Conservation (phyloP, 2,329 filamentous ascomycete species). For the Ophiostoma piceae region DNA sequence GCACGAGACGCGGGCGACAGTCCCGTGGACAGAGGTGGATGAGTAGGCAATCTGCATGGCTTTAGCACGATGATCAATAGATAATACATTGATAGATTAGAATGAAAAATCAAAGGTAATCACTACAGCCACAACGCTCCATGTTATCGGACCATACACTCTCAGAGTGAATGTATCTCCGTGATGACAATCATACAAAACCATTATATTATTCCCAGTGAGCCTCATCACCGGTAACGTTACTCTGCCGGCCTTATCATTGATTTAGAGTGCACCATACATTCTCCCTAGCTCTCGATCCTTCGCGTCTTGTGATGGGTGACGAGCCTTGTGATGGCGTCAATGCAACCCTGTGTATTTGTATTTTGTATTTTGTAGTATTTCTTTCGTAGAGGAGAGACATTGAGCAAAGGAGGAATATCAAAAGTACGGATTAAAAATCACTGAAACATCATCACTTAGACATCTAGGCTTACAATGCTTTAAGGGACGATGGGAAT, state of each 20-base stretch:
- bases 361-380: background rate
- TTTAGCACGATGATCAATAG: too few species aligned
- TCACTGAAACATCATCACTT: too few species aligned
- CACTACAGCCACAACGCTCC: too few species aligned
- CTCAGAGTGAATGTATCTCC: background rate
- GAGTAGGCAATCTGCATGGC: background rate
- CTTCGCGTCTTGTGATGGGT: background rate
- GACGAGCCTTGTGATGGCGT: constrained; percentile 7
- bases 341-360: background rate
- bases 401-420: background rate
- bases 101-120: background rate
- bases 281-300: background rate
- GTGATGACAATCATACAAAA: background rate
- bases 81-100: background rate
- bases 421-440: too few species aligned
- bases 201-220: background rate
- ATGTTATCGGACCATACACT: background rate
- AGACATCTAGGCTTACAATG: background rate
- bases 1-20: constrained; percentile 22
- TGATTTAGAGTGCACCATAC: background rate
- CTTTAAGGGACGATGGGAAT: background rate
- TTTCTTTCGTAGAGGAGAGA: background rate
- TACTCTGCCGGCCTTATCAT: constrained; percentile 3
- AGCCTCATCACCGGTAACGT: constrained; percentile 5
- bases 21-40: constrained; percentile 23